Base-by-base conservation (phyloP, 768 basidiomycete genomes). In the Russula compacta region DNA sequence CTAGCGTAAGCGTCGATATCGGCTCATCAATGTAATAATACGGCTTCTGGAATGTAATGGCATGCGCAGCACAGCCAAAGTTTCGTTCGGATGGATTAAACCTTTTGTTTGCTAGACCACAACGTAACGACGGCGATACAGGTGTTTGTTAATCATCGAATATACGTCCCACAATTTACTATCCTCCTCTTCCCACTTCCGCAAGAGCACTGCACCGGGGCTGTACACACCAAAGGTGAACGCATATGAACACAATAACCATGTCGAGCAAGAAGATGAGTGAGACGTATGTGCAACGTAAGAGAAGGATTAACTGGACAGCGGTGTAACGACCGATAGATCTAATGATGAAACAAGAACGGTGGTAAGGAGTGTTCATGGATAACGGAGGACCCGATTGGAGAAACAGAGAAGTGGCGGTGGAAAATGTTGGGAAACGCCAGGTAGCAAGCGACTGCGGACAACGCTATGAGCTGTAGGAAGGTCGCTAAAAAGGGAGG, bases 1-100 rank as follows among this genome's bases (percentile, higher is more conserved):
- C 64, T 80, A 33, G 71, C 74, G 4, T 77, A 67, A 57, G 29
- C 14, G 5, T 9, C 2, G 47, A 11, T 24, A 11, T 47, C 12
- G 12, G 8, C 8, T 38, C 12, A 38, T 15, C 8, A 2, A 15
- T 36, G 15, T 15, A 47, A n/a, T n/a, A 17, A 12, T 6, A n/a
- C n/a, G n/a, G 9, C 3, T 12, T 33, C 32, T 36, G 2, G n/a
- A 51, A 21, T 14, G 19, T 6, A 51, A 8, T 49, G 2, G 6
- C 29, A 11, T 19, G 29, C 7, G 19, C 24, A 29, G 24, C 24
- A 29, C 24, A 29, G 1, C 15, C 40, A 36, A n/a, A 6, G n/a
- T n/a, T 32, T 17, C 21, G 15, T 42, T 40, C 17, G n/a, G 10
- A 7, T n/a, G 11, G 15, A n/a, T 19, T 19, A 36, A 29, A 29